Evolutionary conservation across 2,329 filamentous ascomycete genomes (phyloP).

Genomic region (Fusarium pseudoanthophilum): DNA sequence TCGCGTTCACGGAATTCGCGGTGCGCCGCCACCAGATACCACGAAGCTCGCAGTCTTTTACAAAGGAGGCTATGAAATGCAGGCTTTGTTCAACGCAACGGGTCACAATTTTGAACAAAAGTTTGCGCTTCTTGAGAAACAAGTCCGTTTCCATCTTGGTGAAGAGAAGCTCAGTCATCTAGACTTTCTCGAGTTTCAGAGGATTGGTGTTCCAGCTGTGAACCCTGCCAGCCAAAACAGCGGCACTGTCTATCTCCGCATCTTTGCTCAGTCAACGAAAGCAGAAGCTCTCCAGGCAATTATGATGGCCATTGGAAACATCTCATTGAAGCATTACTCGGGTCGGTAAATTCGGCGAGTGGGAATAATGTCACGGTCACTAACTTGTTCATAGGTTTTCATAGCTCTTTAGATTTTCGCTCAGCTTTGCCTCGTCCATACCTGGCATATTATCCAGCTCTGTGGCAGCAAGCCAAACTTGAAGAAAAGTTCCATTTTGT

Average conservation of each 20-base stretch:
- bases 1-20: not conserved
- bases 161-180: not conserved
- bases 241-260: not conserved
- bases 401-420: not conserved
- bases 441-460: not conserved
- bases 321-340: not conserved
- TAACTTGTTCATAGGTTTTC: not conserved
- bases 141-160: not conserved
- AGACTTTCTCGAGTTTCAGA: not conserved
- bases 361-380: fast-evolving
- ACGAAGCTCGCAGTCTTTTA: not conserved
- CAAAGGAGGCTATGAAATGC: not conserved
- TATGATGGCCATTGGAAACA: not conserved
- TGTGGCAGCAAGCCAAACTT: not conserved
- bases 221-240: not conserved
- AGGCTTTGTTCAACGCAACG: not conserved
- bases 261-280: not conserved
- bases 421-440: not conserved
- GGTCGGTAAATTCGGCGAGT: not conserved
- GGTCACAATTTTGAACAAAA: not conserved
- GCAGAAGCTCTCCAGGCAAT: not conserved
- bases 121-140: not conserved
- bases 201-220: not conserved
- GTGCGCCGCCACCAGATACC: not conserved
- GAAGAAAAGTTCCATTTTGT: not conserved